These are phyloP conservation scores for Tetrapisispora pingtungensis DNA, from an alignment of 805 yeast genomes.

Conservation along the genomic window DNA sequence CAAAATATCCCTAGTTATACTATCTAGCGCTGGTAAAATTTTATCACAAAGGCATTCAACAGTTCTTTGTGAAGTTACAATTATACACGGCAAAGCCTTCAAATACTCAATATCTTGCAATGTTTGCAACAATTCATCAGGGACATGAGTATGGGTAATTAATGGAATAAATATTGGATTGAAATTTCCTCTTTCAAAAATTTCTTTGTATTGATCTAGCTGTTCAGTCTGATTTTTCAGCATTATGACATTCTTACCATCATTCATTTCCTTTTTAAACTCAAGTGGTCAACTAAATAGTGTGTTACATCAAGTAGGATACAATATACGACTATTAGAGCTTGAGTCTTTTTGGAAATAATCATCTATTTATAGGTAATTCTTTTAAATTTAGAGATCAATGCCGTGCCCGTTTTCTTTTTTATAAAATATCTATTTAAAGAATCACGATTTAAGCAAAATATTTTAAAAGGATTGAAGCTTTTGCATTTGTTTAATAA, in stretches of 20 bases:
- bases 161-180: conserved; percentile 60
- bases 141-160: conserved; percentile 48
- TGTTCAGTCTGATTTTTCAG: conserved; percentile 68
- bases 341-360: no score
- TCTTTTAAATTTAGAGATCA: no score
- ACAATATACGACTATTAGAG: no score
- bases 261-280: no score
- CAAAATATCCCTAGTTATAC: conserved; percentile 15
- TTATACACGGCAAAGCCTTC: conserved; percentile 38
- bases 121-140: conserved; percentile 34
- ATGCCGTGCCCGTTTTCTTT: no score
- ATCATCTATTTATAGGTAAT: no score
- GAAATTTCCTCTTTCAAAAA: conserved; percentile 31
- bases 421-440: no score
- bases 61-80: conserved; percentile 86
- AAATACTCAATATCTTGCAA: conserved; percentile 38
- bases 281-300: no score
- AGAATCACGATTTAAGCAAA: no score
- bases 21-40: conserved; percentile 24
- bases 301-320: no score
- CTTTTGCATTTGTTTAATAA: no score
- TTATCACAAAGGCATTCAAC: conserved; percentile 62
- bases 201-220: conserved; percentile 50
- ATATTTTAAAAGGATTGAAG: no score
- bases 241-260: conserved; percentile 33